Base-by-base conservation (phyloP, 768 basidiomycete species). In the Chalciporus piperatus region DNA sequence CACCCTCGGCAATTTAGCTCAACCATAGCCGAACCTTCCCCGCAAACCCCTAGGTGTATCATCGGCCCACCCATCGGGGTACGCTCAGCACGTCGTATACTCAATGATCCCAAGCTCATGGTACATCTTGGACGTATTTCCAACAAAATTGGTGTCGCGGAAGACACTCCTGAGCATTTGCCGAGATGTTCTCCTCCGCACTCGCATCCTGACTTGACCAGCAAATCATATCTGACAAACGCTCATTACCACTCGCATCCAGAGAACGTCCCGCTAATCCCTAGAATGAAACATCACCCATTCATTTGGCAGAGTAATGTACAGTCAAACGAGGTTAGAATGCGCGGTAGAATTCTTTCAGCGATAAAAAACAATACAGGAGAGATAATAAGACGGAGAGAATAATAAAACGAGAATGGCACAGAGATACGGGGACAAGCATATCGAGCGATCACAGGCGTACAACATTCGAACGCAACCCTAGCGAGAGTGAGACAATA, bases 381-480 rank as follows among this genome's bases (percentile, higher is more conserved):
- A 54, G 25, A 56, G 54, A 61, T 58, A 63, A 63, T 66, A 67
- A 58, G 37, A 60, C 58, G 48, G 55, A 54, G 54, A 57, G 17
- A 56, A 56, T 57, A 60, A 67, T 64, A 57, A 61, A 48, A 35
- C 57, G 38, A 41, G 42, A 35, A 20, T 17, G 55, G 27, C 27
- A 42, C 48, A 42, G 20, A 45, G 41, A 28, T n/a, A 48, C 50
- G 61, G 22, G 53, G 50, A 51, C 47, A 28, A 59, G 61, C 61
- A 67, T 61, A 59, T 55, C 66, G 63, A 63, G 62, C 56, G 59
- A 59, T 66, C 61, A 58, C 66, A 48, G 45, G 48, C 47, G 50
- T 68, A 71, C 58, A 59, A 58, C 65, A 65, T 25, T 55, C 28
- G 49, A 41, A 48, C 41, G 42, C 45, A 54, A 46, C 47, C 50